Percentiles rank a stretch among this genome's conserved stretches.
Evolutionary conservation across 1,139 yeast species (phyloP).

Genomic region (Nakaseomyces glabratus): DNA sequence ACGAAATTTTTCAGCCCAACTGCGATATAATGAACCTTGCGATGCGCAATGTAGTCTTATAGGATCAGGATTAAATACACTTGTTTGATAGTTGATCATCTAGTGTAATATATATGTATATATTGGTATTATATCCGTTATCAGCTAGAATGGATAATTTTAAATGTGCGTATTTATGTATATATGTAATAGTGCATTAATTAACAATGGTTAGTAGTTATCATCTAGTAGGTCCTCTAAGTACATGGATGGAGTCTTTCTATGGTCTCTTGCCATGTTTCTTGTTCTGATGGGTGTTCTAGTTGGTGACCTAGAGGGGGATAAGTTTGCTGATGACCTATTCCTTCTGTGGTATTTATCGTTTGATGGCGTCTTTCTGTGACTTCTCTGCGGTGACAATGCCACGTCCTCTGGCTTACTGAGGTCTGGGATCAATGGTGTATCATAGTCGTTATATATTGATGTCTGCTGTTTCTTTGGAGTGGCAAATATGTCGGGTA

Average conservation of each 20-base stretch:
- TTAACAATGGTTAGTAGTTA: constrained; percentile 1
- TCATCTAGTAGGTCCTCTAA: constrained; percentile 48
- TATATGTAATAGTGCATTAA: background rate
- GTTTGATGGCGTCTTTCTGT: constrained; percentile 14
- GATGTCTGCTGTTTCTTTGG: constrained; percentile 5
- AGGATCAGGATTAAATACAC: no score
- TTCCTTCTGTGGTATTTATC: constrained; percentile 19
- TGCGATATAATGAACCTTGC: no score
- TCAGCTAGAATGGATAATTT: no score
- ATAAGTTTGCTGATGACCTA: constrained; percentile 18
- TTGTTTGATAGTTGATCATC: no score
- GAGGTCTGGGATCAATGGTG: constrained; percentile 7
- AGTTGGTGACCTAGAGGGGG: constrained; percentile 9
- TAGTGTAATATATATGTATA: no score
- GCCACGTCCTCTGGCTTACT: constrained; percentile 23
- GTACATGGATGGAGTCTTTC: constrained; percentile 46
- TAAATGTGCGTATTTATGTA: background rate
- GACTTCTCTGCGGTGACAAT: constrained; percentile 26
- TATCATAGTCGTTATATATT: background rate
- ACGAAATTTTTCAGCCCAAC: no score
- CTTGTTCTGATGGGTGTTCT: constrained; percentile 6
- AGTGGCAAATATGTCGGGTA: constrained; percentile 8
- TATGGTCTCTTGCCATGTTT: constrained; percentile 13
- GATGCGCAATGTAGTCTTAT: no score
- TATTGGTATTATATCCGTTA: no score